Evolutionary conservation across 1,284 basidiomycete species (phyloP), one percentile per base, ranked within the genome.

Genomic region (Pyrrhoderma lamaoense): DNA sequence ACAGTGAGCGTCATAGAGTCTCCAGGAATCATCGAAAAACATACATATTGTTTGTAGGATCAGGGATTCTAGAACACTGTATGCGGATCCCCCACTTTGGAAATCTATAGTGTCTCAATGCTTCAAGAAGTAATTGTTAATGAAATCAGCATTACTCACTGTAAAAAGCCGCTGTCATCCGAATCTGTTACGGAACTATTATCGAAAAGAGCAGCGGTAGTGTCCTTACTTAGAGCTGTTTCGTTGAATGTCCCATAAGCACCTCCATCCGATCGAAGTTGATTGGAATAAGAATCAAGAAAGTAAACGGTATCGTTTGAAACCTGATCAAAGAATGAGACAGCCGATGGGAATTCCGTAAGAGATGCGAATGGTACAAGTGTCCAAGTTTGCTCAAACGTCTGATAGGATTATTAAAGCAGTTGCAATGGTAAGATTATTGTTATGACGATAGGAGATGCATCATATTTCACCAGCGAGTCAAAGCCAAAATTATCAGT

Each of bases 31-130:
- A 31, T 31, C 27, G 5, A 11, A 22, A 49, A 8, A 55, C 63
- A 46, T 54, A 69, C 67, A 70, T 57, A 47, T 67, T 65, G 1
- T 35, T 35, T 21, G 53, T 57, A 11, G 61, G 55, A 47, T 70
- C 58, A 8, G 68, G 61, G 8, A 71, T 49, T 44, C 64, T 68
- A 22, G 57, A 53, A 56, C 71, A 74, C 31, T 64, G 64, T 4
- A 68, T 68, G 19, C 71, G 61, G 14, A 71, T 64, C 0, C 71
- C 72, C 72, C 72, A 73, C 21, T 31, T 25, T 22, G 39, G 27
- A 31, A 31, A 31, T 31, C 7, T 5, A 31, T 31, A 31, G 11
- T n/a, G n/a, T n/a, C n/a, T n/a, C n/a, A n/a, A n/a, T n/a, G n/a
- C n/a, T n/a, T n/a, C n/a, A n/a, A n/a, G n/a, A n/a, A n/a, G n/a